Conservation (phyloP, 2,329 filamentous ascomycete species). For the Rhinocladiella mackenziei region DNA sequence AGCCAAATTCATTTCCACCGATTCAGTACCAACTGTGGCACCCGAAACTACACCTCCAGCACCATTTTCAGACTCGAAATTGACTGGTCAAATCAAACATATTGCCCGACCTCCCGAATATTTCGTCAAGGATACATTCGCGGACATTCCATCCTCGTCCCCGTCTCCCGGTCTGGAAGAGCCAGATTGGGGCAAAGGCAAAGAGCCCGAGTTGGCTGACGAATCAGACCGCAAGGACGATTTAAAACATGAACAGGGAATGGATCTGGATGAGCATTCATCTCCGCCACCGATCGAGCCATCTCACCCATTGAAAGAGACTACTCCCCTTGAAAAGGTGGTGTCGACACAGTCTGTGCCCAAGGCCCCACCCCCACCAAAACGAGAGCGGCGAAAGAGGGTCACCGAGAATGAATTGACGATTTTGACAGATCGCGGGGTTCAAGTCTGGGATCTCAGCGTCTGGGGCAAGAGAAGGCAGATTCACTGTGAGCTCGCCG, state of each 20-base stretch:
- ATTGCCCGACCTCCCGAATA: conserved; percentile 6
- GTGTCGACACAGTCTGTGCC: no score
- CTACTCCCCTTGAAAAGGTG: no score
- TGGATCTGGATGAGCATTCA: no score
- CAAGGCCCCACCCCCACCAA: no score
- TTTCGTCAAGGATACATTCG: not conserved
- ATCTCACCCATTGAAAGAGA: no score
- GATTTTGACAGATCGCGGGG: conserved; percentile 41
- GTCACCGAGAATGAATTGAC: conserved; percentile 38
- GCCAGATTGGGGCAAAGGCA: not conserved
- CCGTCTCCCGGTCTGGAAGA: not conserved
- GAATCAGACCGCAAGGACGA: not conserved
- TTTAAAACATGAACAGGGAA: not conserved
- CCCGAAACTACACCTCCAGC: not conserved
- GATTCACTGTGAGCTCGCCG: conserved; percentile 6
- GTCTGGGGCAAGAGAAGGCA: conserved; percentile 31
- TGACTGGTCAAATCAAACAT: conserved; percentile 12
- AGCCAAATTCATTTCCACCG: no score
- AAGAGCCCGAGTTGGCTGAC: no score
- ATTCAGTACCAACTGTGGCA: no score
- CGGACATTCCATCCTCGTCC: no score
- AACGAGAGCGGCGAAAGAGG: no score
- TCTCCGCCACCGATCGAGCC: no score
- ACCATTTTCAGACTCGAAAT: conserved; percentile 2
- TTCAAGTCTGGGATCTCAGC: conserved; percentile 39